Percentiles rank a stretch among this genome's conserved stretches.
These are phyloP conservation scores for Fraxinus latifolia DNA, from an alignment of 305 asterid species.

Conservation along the genomic window DNA sequence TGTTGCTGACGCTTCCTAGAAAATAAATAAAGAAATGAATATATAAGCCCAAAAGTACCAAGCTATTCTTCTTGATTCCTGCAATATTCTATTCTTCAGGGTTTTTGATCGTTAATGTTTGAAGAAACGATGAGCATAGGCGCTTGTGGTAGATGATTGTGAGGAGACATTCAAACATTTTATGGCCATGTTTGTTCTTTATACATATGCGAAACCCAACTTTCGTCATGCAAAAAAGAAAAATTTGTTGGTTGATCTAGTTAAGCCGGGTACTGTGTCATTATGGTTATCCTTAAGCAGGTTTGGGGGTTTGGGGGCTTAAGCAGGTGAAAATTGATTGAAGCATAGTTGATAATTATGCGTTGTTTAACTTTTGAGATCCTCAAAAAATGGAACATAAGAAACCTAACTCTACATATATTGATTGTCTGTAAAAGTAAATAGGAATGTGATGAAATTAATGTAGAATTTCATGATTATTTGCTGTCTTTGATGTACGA, in stretches of 20 bases:
- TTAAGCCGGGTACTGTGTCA: neutral
- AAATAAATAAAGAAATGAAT: conserved; percentile 4
- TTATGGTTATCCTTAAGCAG: neutral
- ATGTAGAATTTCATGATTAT: neutral
- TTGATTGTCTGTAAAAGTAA: neutral
- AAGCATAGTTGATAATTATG: neutral
- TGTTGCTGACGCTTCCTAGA: conserved; percentile 18
- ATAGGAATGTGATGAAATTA: neutral
- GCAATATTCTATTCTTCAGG: neutral
- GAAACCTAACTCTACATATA: neutral
- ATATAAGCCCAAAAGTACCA: conserved; percentile 7
- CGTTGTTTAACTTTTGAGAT: conserved; percentile 1
- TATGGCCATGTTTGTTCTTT: neutral
- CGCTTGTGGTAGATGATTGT: conserved; percentile 7
- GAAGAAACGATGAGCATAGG: neutral
- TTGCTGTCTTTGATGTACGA: neutral
- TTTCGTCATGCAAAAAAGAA: conserved; percentile 7
- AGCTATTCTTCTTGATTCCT: conserved; percentile 7
- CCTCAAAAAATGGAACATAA: conserved; percentile 2
- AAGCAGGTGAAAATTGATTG: neutral
- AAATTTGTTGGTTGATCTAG: conserved; percentile 2
- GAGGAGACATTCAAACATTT: neutral
- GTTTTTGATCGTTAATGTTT: conserved; percentile 8
- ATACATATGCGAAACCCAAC: neutral
- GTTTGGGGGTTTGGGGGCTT: conserved; percentile 7